These are phyloP conservation scores for Cryphonectria radicalis DNA, from an alignment of 2,329 filamentous ascomycete species.

Conservation along the genomic window DNA sequence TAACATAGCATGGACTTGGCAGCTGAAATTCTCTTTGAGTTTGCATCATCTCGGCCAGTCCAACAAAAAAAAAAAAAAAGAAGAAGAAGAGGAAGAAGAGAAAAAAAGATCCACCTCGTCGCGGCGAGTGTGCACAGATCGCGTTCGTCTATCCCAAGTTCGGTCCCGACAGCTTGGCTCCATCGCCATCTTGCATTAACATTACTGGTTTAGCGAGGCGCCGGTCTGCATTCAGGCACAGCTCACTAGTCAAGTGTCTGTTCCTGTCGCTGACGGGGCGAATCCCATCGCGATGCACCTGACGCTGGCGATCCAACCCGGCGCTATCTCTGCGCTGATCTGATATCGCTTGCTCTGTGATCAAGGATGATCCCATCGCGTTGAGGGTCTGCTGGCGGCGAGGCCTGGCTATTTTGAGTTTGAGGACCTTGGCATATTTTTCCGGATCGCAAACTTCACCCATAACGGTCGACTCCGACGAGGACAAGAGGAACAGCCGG, in stretches of 20 bases:
- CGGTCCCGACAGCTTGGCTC: conserved; percentile 21
- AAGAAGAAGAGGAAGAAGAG: too few species aligned
- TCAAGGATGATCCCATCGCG: conserved; percentile 1
- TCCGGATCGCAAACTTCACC: not conserved
- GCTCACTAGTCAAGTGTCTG: not conserved
- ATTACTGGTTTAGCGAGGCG: conserved; percentile 3
- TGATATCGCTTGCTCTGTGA: not conserved
- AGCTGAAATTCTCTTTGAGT: not conserved
- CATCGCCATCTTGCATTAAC: conserved; percentile 1
- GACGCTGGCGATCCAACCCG: conserved; percentile 1
- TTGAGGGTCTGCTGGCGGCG: not conserved
- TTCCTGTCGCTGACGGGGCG: not conserved
- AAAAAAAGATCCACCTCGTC: not conserved
- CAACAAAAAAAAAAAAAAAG: not conserved
- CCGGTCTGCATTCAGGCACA: conserved; percentile 3
- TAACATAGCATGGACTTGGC: not conserved
- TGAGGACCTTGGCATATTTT: not conserved
- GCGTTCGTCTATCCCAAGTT: not conserved
- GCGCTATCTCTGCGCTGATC: not conserved
- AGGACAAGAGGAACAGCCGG: not conserved
- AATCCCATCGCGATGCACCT: conserved; percentile 1
- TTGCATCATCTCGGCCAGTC: not conserved
- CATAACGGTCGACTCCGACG: not conserved
- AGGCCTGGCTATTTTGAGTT: not conserved
- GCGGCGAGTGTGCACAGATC: conserved; percentile 5